Evolutionary conservation across 2,329 filamentous ascomycete genomes (phyloP).

Genomic region (Diaporthe batatas): DNA sequence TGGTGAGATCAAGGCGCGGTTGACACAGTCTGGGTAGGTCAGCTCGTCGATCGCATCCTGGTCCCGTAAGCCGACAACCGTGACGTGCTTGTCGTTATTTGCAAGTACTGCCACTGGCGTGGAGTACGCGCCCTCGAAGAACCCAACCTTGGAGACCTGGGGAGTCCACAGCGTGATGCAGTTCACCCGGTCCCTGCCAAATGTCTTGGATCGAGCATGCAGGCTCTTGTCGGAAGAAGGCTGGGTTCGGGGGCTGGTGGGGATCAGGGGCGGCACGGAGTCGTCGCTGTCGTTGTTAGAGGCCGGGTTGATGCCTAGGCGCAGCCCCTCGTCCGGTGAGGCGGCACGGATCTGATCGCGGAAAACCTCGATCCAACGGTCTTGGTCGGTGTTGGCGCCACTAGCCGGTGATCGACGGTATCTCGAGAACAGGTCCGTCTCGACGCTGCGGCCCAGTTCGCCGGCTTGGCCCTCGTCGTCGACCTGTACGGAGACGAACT

Average conservation of each 20-base stretch:
- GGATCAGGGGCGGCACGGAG: conserved; percentile 45
- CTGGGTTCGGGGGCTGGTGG: conserved; percentile 42
- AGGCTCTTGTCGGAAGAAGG: conserved; percentile 58
- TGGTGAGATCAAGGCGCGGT: conserved; percentile 93
- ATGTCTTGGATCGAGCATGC: conserved; percentile 64
- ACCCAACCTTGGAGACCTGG: conserved; percentile 51
- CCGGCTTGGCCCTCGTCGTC: conserved; percentile 52
- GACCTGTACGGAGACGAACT: conserved; percentile 85
- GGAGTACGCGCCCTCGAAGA: conserved; percentile 57
- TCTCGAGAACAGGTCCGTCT: conserved; percentile 51
- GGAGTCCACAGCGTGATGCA: conserved; percentile 76
- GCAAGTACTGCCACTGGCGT: conserved; percentile 78
- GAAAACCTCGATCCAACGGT: conserved; percentile 47
- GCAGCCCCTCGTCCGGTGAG: conserved; percentile 36
- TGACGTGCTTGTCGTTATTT: conserved; percentile 93
- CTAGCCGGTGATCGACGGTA: conserved; percentile 23
- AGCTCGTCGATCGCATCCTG: conserved; percentile 76
- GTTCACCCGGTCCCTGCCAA: conserved; percentile 74
- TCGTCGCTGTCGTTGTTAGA: conserved; percentile 47
- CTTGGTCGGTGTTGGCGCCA: conserved; percentile 20
- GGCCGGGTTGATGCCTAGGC: conserved; percentile 43
- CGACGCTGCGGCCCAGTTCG: conserved; percentile 47
- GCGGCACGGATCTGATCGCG: conserved; percentile 39
- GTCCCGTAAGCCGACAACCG: conserved; percentile 81
- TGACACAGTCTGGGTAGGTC: conserved; percentile 86